Evolutionary conservation across 306 rosid genomes (phyloP).

Genomic region (Prunus persica): Prunus_persica_NCBIv2 NC_034015.1:18117001-18117500

Average conservation of each 20-base stretch:
- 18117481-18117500: not conserved
- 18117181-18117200: too few relatives aligned
- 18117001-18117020: conserved; percentile 23
- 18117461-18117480: not conserved
- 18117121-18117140: conserved; percentile 6
- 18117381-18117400: conserved; percentile 1
- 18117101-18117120: not conserved
- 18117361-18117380: not conserved
- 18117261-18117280: not conserved
- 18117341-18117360: conserved; percentile 1
- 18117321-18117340: not conserved
- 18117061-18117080: conserved; percentile 24
- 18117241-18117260: conserved; percentile 18
- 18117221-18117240: conserved; percentile 15
- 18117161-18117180: conserved; percentile 11
- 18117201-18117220: not conserved
- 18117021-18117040: conserved; percentile 6
- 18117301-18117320: not conserved
- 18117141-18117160: conserved; percentile 4
- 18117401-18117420: not conserved
- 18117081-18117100: conserved; percentile 6
- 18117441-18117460: not conserved
- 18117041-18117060: conserved; percentile 12
- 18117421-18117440: not conserved
- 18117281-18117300: not conserved